Percentiles rank a stretch among this genome's conserved stretches.
Conservation (phyloP, 352 stramenopile genomes). For the Phytophthora citricola region DNA sequence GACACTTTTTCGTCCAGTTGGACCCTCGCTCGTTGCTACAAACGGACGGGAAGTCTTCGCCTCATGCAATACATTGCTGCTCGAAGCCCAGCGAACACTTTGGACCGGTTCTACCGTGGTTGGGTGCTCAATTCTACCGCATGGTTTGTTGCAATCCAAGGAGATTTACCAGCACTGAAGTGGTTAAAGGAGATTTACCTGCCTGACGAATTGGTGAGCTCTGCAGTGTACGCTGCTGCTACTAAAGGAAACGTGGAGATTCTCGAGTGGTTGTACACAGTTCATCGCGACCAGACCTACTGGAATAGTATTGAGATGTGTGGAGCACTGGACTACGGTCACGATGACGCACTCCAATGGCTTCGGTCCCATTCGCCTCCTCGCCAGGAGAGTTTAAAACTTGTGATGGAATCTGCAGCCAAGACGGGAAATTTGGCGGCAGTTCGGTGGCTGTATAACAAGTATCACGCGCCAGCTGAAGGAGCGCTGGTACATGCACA, state of each 20-base stretch:
- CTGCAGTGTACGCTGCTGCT: constrained; percentile 36
- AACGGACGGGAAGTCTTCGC: constrained; percentile 20
- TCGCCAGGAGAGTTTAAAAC: constrained; percentile 26
- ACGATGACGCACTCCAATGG: constrained; percentile 52
- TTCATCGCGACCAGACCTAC: constrained; percentile 14
- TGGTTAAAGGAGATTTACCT: constrained; percentile 31
- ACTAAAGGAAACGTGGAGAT: constrained; percentile 25
- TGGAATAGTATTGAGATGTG: constrained; percentile 42
- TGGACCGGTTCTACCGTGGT: constrained; percentile 37
- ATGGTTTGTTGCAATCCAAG: constrained; percentile 19
- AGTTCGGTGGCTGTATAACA: constrained; percentile 27
- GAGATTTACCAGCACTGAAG: constrained; percentile 29
- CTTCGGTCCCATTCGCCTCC: constrained; percentile 39
- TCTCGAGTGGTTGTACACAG: constrained; percentile 26
- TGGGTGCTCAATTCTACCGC: constrained; percentile 32
- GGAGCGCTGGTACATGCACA: constrained; percentile 20
- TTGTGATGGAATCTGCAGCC: constrained; percentile 28
- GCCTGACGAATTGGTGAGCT: constrained; percentile 5
- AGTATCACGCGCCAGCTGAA: constrained; percentile 17
- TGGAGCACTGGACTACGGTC: constrained; percentile 43
- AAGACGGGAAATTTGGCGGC: constrained; percentile 20
- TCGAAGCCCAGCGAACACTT: neutral
- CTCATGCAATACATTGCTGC: constrained; percentile 29
- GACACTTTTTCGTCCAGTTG: constrained; percentile 26
- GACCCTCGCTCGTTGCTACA: constrained; percentile 29